Conservation (phyloP, 306 rosid species). For the Hippophae gyantsensis region DNA sequence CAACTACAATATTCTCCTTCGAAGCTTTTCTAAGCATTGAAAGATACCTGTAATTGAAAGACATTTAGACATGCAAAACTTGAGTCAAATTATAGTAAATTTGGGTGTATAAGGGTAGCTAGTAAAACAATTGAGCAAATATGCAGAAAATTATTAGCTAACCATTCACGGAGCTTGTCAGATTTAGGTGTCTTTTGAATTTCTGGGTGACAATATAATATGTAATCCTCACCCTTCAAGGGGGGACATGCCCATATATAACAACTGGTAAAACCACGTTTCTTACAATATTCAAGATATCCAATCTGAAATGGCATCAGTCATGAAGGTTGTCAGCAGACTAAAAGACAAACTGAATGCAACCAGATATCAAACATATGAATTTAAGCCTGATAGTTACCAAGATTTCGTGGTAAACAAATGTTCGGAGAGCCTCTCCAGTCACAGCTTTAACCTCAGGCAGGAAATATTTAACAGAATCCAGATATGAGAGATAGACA, state of each 20-base stretch:
- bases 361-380: slow-evolving; percentile 2
- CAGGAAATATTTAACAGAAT: slow-evolving; percentile 94
- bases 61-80: slow-evolving; percentile 13
- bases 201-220: slow-evolving; percentile 94
- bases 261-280: slow-evolving; percentile 92
- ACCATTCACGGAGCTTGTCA: slow-evolving; percentile 99
- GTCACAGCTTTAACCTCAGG: slow-evolving; percentile 81
- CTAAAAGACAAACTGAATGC: slow-evolving; percentile 11
- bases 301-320: slow-evolving; percentile 53
- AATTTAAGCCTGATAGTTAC: slow-evolving; percentile 28
- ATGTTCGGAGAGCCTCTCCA: slow-evolving; percentile 96
- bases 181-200: slow-evolving; percentile 99
- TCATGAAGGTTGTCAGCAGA: slow-evolving; percentile 12
- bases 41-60: slow-evolving; percentile 59
- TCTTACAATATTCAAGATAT: slow-evolving; percentile 94
- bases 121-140: slow-evolving; percentile 9
- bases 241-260: slow-evolving; percentile 99
- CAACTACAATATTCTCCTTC: slow-evolving; percentile 73
- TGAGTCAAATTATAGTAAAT: slow-evolving; percentile 17
- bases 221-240: slow-evolving; percentile 99
- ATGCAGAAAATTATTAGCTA: slow-evolving; percentile 21
- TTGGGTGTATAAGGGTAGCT: not conserved
- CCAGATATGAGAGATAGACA: slow-evolving; percentile 90
- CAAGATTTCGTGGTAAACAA: slow-evolving; percentile 95
- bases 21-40: slow-evolving; percentile 90